phyloP scores from a whole-genome alignment of 2,329 filamentous ascomycete genomes.

The Colletotrichum camelliae region DNA sequence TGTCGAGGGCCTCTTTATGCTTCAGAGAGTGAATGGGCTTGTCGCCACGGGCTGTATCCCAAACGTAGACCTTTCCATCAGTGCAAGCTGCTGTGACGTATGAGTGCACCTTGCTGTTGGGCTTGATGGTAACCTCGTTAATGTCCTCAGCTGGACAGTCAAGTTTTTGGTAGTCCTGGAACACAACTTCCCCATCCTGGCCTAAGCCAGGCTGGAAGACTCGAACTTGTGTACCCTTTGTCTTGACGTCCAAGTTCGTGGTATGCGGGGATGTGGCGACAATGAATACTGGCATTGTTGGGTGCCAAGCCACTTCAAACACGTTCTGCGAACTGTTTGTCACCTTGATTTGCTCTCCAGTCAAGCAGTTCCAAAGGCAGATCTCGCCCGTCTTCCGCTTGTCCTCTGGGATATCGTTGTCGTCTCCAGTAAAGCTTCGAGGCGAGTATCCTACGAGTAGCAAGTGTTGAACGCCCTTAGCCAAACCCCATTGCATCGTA shows the following conservation, averaged over 20 bases:
- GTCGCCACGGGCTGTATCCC: constrained; percentile 64
- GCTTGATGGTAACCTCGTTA: constrained; percentile 65
- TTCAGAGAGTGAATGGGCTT: constrained; percentile 58
- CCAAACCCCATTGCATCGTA: constrained; percentile 66
- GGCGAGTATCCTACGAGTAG: constrained; percentile 69
- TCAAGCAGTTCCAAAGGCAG: constrained; percentile 60
- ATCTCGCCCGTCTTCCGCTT: constrained; percentile 64
- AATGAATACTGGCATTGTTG: constrained; percentile 56
- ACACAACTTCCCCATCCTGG: constrained; percentile 37
- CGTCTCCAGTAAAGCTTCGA: constrained; percentile 55
- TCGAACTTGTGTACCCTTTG: constrained; percentile 60
- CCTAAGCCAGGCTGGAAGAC: constrained; percentile 48
- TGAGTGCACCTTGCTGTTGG: constrained; percentile 53
- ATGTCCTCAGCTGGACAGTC: constrained; percentile 67
- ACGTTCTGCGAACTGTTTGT: constrained; percentile 62
- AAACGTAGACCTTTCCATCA: constrained; percentile 66
- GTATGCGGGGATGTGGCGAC: constrained; percentile 62
- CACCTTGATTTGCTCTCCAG: constrained; percentile 50
- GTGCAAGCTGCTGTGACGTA: constrained; percentile 68
- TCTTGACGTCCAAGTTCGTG: constrained; percentile 44
- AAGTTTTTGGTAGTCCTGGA: constrained; percentile 55
- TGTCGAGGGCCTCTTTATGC: constrained; percentile 54
- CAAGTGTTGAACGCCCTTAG: constrained; percentile 50
- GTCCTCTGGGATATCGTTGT: constrained; percentile 63
- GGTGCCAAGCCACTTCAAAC: constrained; percentile 71